A percentile compares a stretch with the other conserved stretches of the same genome.
phyloP scores from a whole-genome alignment of 106 monocot species.

The Dioscorea dumetorum region DNA sequence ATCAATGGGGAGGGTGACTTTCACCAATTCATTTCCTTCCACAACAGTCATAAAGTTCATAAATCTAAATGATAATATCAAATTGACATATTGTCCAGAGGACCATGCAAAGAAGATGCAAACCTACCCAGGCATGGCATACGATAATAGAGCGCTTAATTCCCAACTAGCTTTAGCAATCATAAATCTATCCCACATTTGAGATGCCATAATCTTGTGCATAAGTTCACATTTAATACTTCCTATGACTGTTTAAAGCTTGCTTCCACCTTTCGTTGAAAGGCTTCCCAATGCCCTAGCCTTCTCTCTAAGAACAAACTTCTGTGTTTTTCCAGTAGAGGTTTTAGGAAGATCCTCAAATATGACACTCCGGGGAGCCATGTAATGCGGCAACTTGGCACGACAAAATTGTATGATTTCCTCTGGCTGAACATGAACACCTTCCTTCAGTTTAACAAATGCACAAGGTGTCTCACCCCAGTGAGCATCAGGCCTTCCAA shows the following conservation, averaged over 20 bases:
- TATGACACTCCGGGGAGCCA: slow-evolving; percentile 10
- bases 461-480: slow-evolving; percentile 47
- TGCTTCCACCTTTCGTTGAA: slow-evolving; percentile 4
- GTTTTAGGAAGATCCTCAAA: slow-evolving; percentile 19
- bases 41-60: no score
- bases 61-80: no score
- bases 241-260: not conserved
- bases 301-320: slow-evolving; percentile 15
- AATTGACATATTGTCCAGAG: no score
- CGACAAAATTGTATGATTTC: slow-evolving; percentile 11
- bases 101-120: no score
- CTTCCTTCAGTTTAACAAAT: slow-evolving; percentile 18
- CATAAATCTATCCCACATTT: no score
- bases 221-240: no score
- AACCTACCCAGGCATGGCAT: no score
- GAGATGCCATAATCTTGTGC: no score
- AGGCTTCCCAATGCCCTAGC: slow-evolving; percentile 13
- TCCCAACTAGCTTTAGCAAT: no score
- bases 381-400: slow-evolving; percentile 10
- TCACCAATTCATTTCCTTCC: no score
- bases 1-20: no score
- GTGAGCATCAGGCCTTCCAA: slow-evolving; percentile 21
- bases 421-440: not conserved
- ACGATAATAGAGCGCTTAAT: no score
- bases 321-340: slow-evolving; percentile 14